Base-by-base conservation (phyloP, 2,329 filamentous ascomycete genomes). In the Coniochaeta sp. region DNA sequence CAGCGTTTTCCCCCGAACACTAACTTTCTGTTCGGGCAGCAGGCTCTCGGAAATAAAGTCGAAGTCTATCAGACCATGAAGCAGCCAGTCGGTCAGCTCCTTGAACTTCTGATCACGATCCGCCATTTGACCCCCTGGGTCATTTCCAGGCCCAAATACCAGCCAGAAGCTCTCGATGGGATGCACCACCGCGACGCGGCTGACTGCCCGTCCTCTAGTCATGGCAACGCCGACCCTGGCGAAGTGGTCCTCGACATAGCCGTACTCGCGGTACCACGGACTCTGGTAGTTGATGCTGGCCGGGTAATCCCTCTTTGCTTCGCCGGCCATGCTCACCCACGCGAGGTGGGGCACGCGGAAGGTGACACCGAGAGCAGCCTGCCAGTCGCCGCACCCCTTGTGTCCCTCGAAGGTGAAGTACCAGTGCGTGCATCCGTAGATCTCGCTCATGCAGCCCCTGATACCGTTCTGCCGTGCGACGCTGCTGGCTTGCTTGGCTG, bases 101-200 rank as follows among this genome's bases (percentile, higher is more conserved):
- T 58, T 62, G 47, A 72, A 72, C 5, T 61, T 62, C 43, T 65
- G 62, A 28, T 72, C 68, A 16, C 70, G 65, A 17, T 57, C 61
- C 1, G 57, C 64, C 24, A 62, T 56, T n/a, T 57, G 2, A n/a
- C 31, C 31, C 9, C 54, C 34, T 11, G n/a, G 6, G 33, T 57
- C 65, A 43, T 62, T 64, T 40, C 68, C 66, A 1, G 71, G 70
- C 0, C 71, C 70, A 62, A 69, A 72, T 8, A 65, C 65, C 1
- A 72, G 58, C 71, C 71, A 72, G 57, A 69, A 71, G 58, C 70
- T 72, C 52, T 72, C 70, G 50, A 72, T 71, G 1, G 71, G 71
- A 62, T 72, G 69, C 9, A 72, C 60, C 14, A 72, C 70, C 3
- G 62, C 71, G 28, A 72, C 67, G 8, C 67, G 63, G 2, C 68